Evolutionary conservation across 2,329 filamentous ascomycete genomes (phyloP).

Genomic region (Neopestalotiopsis rosae): DNA sequence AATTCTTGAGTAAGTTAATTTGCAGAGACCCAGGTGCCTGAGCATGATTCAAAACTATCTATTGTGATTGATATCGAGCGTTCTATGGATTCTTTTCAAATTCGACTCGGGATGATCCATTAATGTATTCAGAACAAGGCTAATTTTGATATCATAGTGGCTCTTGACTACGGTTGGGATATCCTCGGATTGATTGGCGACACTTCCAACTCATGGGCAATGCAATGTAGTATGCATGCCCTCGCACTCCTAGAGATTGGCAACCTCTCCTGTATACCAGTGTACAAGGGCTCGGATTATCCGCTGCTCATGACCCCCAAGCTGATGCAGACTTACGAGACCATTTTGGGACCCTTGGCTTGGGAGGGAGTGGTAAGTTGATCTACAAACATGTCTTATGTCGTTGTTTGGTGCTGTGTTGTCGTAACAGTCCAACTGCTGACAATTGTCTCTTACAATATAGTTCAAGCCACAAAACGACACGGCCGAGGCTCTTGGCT

Average conservation of each 20-base stretch:
- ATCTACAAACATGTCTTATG: slow-evolving; percentile 34
- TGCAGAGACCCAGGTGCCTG: too few relatives aligned
- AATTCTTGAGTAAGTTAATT: slow-evolving; percentile 37
- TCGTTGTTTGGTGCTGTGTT: slow-evolving; percentile 1
- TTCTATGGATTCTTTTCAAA: too few relatives aligned
- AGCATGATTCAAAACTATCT: too few relatives aligned
- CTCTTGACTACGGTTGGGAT: slow-evolving; percentile 48
- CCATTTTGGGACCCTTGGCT: slow-evolving; percentile 47
- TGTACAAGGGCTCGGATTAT: slow-evolving; percentile 50
- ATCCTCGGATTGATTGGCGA: slow-evolving; percentile 45
- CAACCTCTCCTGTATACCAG: slow-evolving; percentile 52
- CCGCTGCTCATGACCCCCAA: slow-evolving; percentile 51
- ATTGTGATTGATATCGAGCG: too few relatives aligned
- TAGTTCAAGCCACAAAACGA: slow-evolving; percentile 47
- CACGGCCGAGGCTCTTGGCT: slow-evolving; percentile 44
- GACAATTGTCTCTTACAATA: slow-evolving; percentile 6
- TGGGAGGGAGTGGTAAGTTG: slow-evolving; percentile 43
- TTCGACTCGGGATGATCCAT: too few relatives aligned
- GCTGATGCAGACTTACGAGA: slow-evolving; percentile 49
- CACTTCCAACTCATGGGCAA: slow-evolving; percentile 51
- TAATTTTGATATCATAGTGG: slow-evolving; percentile 30
- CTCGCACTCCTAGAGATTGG: slow-evolving; percentile 52
- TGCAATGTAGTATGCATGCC: slow-evolving; percentile 49
- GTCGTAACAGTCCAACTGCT: slow-evolving; percentile 23
- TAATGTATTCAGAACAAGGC: neutral